Evolutionary conservation across 1,284 basidiomycete genomes (phyloP).

Genomic region (Sphaerobolus stellatus): DNA sequence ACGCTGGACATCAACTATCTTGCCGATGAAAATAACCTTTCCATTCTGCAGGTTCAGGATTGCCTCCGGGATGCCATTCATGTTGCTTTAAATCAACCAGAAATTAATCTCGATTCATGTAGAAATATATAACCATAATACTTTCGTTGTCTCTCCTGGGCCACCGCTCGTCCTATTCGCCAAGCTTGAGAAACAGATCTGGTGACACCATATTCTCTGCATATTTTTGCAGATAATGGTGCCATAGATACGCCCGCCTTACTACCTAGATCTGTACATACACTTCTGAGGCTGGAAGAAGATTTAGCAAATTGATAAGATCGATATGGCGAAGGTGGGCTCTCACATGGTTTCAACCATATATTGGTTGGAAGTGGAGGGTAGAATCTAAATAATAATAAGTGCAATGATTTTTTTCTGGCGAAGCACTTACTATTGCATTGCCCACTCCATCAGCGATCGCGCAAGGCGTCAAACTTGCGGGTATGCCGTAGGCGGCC

Average conservation of each 20-base stretch:
- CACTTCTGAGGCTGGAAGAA: constrained; percentile 19
- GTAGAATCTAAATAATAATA: constrained; percentile 20
- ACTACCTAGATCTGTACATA: constrained; percentile 42
- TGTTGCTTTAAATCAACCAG: constrained; percentile 31
- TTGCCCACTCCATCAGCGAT: constrained; percentile 48
- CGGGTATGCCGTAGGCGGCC: constrained; percentile 36
- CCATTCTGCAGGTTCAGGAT: constrained; percentile 51
- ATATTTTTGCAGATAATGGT: constrained; percentile 34
- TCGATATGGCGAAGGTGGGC: constrained; percentile 28
- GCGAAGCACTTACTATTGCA: constrained; percentile 27
- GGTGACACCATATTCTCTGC: constrained; percentile 42
- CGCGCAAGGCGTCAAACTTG: constrained; percentile 43
- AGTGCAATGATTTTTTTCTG: neutral
- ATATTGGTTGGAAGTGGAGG: constrained; percentile 26
- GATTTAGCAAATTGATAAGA: neutral
- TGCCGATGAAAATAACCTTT: constrained; percentile 51
- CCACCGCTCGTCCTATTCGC: constrained; percentile 50
- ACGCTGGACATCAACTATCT: constrained; percentile 50
- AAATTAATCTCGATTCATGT: neutral
- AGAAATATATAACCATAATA: neutral
- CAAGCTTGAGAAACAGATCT: constrained; percentile 53
- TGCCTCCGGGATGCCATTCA: constrained; percentile 47
- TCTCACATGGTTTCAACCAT: constrained; percentile 33
- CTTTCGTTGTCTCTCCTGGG: constrained; percentile 34
- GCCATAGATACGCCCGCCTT: constrained; percentile 42